Evolutionary conservation across 331 rosid species (phyloP).

Genomic region (Rosa hybrid): DNA sequence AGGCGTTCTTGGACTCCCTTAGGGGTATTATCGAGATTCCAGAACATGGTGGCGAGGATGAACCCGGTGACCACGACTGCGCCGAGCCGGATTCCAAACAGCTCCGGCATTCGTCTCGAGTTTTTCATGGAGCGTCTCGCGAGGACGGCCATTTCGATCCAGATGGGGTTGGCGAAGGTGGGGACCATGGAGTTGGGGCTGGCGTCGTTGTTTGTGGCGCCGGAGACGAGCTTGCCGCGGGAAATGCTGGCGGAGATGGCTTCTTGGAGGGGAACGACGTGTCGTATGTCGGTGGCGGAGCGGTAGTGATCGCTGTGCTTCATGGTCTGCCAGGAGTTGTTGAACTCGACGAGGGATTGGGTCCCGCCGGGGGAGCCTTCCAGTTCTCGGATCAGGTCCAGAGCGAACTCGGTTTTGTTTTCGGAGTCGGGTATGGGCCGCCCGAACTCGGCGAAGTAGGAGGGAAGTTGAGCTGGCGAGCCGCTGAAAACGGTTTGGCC

Average conservation of each 20-base stretch:
- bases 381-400: conserved; percentile 81
- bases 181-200: conserved; percentile 65
- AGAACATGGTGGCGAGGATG: conserved; percentile 81
- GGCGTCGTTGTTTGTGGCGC: conserved; percentile 50
- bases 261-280: conserved; percentile 60
- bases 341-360: conserved; percentile 71
- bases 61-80: conserved; percentile 82
- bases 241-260: conserved; percentile 92
- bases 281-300: not conserved
- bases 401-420: conserved; percentile 87
- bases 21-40: conserved; percentile 71
- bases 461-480: conserved; percentile 56
- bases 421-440: conserved; percentile 84
- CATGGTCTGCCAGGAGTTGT: conserved; percentile 79
- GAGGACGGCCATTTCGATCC: conserved; percentile 68
- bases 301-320: conserved; percentile 10
- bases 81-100: conserved; percentile 71
- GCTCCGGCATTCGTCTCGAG: conserved; percentile 64
- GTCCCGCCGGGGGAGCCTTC: conserved; percentile 86
- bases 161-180: conserved; percentile 68
- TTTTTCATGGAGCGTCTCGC: conserved; percentile 57
- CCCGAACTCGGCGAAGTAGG: conserved; percentile 78
- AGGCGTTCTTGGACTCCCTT: conserved; percentile 82
- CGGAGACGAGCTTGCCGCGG: conserved; percentile 76
- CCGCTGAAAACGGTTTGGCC: conserved; percentile 93